A percentile compares a stretch with the other conserved stretches of the same genome.
Conservation (phyloP, 2,329 filamentous ascomycete species). For the Cryphonectria carpinicola region DNA sequence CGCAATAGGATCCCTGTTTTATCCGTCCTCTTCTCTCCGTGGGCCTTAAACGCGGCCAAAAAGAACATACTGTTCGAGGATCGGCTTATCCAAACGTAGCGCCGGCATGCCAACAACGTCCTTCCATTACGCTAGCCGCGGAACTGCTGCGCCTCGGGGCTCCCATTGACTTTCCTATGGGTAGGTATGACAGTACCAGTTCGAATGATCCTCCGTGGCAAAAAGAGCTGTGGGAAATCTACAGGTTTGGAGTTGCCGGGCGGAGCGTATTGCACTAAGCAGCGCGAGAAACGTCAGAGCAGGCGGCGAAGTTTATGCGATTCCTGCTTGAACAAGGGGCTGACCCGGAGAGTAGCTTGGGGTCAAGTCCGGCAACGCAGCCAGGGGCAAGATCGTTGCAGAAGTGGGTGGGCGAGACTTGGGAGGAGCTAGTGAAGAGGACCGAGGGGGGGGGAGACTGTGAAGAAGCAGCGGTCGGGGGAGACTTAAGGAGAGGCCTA, state of each 20-base stretch:
- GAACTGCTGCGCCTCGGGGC: conserved; percentile 19
- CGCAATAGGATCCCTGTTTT: too few relatives aligned
- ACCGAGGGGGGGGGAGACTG: neutral
- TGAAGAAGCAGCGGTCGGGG: neutral
- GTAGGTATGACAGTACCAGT: neutral
- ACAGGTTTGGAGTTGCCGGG: too few relatives aligned
- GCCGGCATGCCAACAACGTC: conserved; percentile 4
- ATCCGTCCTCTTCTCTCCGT: conserved; percentile 4
- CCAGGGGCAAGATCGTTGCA: neutral
- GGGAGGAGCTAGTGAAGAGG: neutral
- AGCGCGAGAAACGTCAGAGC: neutral
- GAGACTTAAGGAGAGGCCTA: neutral
- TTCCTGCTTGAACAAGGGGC: neutral
- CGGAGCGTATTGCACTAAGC: too few relatives aligned
- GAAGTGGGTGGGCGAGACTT: neutral
- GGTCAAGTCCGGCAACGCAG: too few relatives aligned
- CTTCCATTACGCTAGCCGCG: conserved; percentile 9
- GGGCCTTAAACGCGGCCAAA: neutral
- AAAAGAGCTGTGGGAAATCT: too few relatives aligned
- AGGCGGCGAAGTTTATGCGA: neutral
- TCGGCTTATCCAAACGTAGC: conserved; percentile 16
- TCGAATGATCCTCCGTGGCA: too few relatives aligned
- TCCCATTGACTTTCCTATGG: conserved; percentile 8
- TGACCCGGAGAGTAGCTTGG: too few relatives aligned
- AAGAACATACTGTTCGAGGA: conserved; percentile 8